These are phyloP conservation scores for Aristolochia fimbriata DNA, from an alignment of 164 flowering plant species.

Conservation along the genomic window DNA sequence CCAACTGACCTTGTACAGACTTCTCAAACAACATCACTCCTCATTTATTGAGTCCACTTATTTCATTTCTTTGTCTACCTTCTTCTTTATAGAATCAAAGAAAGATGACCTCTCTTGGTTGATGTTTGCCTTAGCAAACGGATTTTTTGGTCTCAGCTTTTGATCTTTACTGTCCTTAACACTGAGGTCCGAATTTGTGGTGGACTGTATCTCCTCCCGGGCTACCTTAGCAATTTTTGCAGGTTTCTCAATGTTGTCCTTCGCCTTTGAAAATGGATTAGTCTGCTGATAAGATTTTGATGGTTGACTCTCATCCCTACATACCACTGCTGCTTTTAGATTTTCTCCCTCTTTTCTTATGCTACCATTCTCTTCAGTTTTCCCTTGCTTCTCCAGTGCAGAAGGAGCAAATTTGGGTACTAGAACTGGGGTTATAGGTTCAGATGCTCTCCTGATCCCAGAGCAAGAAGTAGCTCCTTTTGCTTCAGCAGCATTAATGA, in stretches of 20 bases:
- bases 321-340: neutral
- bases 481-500: slow-evolving; percentile 9
- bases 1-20: too few relatives aligned
- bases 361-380: neutral
- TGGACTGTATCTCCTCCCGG: slow-evolving; percentile 17
- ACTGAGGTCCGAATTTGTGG: slow-evolving; percentile 11
- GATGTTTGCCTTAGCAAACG: slow-evolving; percentile 47
- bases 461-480: slow-evolving; percentile 1
- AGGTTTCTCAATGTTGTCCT: slow-evolving; percentile 24
- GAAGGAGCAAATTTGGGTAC: neutral
- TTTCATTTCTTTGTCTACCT: slow-evolving; percentile 4
- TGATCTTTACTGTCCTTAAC: slow-evolving; percentile 8
- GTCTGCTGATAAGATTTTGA: slow-evolving; percentile 17
- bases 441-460: too few relatives aligned
- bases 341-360: slow-evolving; percentile 13
- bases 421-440: too few relatives aligned
- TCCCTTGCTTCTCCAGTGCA: neutral
- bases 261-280: slow-evolving; percentile 37
- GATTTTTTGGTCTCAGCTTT: slow-evolving; percentile 29
- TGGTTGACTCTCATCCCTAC: slow-evolving; percentile 4
- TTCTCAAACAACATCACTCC: too few relatives aligned
- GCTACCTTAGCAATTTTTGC: slow-evolving; percentile 8
- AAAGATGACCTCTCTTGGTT: slow-evolving; percentile 41
- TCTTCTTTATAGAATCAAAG: slow-evolving; percentile 56
- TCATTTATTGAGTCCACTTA: neutral